These are phyloP conservation scores for Phytophthora boehmeriae DNA, from an alignment of 352 stramenopile genomes.

Conservation along the genomic window DNA sequence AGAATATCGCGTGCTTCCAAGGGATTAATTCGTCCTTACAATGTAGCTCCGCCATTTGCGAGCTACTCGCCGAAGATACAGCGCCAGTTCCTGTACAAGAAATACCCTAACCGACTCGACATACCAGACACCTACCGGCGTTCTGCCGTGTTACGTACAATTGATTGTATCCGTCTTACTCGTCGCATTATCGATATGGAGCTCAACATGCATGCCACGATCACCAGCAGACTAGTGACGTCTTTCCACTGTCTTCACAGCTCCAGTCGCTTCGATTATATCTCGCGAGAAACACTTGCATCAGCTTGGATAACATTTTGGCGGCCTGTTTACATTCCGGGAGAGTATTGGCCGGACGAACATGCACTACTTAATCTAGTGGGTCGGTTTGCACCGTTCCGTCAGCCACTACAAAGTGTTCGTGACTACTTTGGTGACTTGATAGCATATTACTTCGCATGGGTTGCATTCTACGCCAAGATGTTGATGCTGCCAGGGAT, in stretches of 20 bases:
- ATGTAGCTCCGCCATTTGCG: slow-evolving; percentile 39
- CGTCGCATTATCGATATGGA: slow-evolving; percentile 51
- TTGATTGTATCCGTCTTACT: slow-evolving; percentile 63
- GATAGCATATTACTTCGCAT: slow-evolving; percentile 93
- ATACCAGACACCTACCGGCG: slow-evolving; percentile 42
- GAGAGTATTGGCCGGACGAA: slow-evolving; percentile 42
- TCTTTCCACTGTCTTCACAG: slow-evolving; percentile 59
- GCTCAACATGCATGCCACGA: slow-evolving; percentile 44
- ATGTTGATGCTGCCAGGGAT: slow-evolving; percentile 63
- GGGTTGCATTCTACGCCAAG: slow-evolving; percentile 80
- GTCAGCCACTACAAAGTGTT: slow-evolving; percentile 77
- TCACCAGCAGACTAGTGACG: slow-evolving; percentile 31
- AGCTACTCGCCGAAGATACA: slow-evolving; percentile 49
- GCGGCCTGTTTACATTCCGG: slow-evolving; percentile 39
- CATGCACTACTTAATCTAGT: slow-evolving; percentile 52
- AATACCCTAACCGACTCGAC: slow-evolving; percentile 60
- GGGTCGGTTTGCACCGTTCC: slow-evolving; percentile 49
- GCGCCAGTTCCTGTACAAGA: slow-evolving; percentile 75
- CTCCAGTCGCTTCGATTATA: slow-evolving; percentile 58
- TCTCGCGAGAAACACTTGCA: slow-evolving; percentile 35
- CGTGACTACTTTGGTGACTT: slow-evolving; percentile 89
- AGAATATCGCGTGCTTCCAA: slow-evolving; percentile 34
- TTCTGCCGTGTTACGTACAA: slow-evolving; percentile 60
- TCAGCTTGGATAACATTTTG: slow-evolving; percentile 68
- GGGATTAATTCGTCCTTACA: slow-evolving; percentile 28